Evolutionary conservation across 179 eudicot species (phyloP).

Genomic region (Silene coronaria): DNA sequence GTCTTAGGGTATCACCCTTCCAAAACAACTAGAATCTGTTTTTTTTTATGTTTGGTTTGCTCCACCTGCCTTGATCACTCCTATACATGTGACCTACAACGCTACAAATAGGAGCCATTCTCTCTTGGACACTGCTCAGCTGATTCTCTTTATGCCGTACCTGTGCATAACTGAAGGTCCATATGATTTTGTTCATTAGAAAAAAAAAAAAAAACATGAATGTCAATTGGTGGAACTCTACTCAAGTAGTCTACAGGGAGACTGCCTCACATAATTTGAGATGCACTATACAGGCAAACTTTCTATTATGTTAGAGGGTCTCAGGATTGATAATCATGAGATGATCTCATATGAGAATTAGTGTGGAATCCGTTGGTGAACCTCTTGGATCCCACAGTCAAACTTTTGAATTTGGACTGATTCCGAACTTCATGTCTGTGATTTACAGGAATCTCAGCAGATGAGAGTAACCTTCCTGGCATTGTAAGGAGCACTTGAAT

Average conservation of each 20-base stretch:
- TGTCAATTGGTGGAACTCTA: neutral
- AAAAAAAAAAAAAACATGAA: neutral
- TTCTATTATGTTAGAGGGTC: neutral
- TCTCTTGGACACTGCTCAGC: neutral
- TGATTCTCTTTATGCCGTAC: neutral
- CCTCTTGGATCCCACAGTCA: neutral
- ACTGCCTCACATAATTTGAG: neutral
- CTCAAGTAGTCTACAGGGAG: neutral
- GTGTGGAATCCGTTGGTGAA: neutral
- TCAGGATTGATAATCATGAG: neutral
- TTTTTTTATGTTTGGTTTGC: neutral
- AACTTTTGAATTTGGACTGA: neutral
- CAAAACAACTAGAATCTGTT: neutral
- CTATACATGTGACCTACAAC: neutral
- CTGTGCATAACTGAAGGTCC: neutral
- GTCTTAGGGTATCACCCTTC: neutral
- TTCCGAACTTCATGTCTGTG: neutral
- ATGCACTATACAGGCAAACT: neutral
- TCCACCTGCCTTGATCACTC: neutral
- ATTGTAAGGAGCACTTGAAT: slow-evolving; percentile 13
- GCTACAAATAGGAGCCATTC: neutral
- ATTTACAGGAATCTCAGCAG: slow-evolving; percentile 5
- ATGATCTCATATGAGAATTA: neutral
- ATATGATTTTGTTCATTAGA: too few relatives aligned
- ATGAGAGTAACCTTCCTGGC: neutral